Base-by-base conservation (phyloP, 768 basidiomycete genomes). In the Auriscalpium microsporum region DNA sequence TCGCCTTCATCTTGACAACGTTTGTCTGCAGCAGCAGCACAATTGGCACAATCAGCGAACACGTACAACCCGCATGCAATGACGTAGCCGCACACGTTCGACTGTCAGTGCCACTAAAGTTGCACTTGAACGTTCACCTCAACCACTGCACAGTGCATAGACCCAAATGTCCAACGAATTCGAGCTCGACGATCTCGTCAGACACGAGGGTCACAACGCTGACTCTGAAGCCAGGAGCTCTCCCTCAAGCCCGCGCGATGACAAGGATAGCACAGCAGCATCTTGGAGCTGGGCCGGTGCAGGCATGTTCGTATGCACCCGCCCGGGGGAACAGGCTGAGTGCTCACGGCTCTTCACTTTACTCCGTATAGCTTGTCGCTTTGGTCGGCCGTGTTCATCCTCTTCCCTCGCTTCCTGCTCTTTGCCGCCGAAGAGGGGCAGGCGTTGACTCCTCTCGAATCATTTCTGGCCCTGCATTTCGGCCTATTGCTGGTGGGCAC, bases 401-500 rank as follows among this genome's bases (percentile, higher is more conserved):
- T 80, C 35, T 85, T 76, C 57, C 87, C 89, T 53, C 77, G 80
- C 33, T 65, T 90, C 49, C 71, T 90, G 35, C 76, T 89, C 50
- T 88, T 90, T 67, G 69, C 78, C 3, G 68, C 58, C 16, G 61
- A 63, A 36, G 68, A 68, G 9, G 70, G 72, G n/a, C 73, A 70
- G 10, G 72, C 68, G 17, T 75, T 89, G 49, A 87, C 87, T 2
- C 70, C 81, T 3, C 75, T 91, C 36, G 89, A 91, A 64, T 70
- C 74, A 21, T 89, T 85, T 69, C 77, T 92, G 45, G 75, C 82
- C 13, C 65, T 78, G n/a, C 82, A 87, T 38, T 74, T 84, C 54
- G 86, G 83, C 16, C 74, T 90, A 46, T 70, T 82, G 61, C 73
- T 89, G 13, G 71, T 75, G 46, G 78, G 79, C 7, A 63, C 84